A percentile compares a stretch with the other conserved stretches of the same genome.
These are phyloP conservation scores for Leccinum solheimii DNA, from an alignment of 1,284 basidiomycete genomes.

Conservation along the genomic window DNA sequence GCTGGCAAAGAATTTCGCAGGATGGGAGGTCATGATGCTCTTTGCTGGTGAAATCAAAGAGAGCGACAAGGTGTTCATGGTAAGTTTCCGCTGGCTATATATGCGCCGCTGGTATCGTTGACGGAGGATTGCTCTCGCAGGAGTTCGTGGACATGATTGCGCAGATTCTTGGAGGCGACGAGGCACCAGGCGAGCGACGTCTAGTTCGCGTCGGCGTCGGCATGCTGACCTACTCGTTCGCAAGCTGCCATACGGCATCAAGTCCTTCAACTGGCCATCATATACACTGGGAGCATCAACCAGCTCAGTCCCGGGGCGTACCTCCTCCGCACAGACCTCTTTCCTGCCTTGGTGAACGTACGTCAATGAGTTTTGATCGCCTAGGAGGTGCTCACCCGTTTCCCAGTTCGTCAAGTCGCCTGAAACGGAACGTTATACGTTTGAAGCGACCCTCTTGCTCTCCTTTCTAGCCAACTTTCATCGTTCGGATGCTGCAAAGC, in stretches of 20 bases:
- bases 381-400: not conserved
- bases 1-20: constrained; percentile 55
- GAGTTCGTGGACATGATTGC: constrained; percentile 48
- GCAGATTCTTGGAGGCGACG: constrained; percentile 44
- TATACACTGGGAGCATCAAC: constrained; percentile 55
- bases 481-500: constrained; percentile 62
- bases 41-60: constrained; percentile 57
- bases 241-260: constrained; percentile 51
- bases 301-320: constrained; percentile 70
- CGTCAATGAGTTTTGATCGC: constrained; percentile 15
- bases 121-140: constrained; percentile 33
- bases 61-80: constrained; percentile 60
- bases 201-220: not conserved
- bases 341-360: constrained; percentile 52
- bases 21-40: constrained; percentile 70
- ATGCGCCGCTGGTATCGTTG: not conserved
- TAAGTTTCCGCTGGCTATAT: constrained; percentile 25
- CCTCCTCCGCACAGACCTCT: constrained; percentile 60
- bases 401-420: constrained; percentile 53
- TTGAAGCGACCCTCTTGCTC: constrained; percentile 58
- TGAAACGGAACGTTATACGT: constrained; percentile 53
- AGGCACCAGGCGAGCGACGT: constrained; percentile 42
- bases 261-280: constrained; percentile 54
- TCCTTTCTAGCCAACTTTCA: constrained; percentile 65
- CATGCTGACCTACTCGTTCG: constrained; percentile 4